Percentiles rank a stretch among this genome's conserved stretches.
These are phyloP conservation scores for Termitomyces titanicus DNA, from an alignment of 768 basidiomycete species.

Conservation along the genomic window DNA sequence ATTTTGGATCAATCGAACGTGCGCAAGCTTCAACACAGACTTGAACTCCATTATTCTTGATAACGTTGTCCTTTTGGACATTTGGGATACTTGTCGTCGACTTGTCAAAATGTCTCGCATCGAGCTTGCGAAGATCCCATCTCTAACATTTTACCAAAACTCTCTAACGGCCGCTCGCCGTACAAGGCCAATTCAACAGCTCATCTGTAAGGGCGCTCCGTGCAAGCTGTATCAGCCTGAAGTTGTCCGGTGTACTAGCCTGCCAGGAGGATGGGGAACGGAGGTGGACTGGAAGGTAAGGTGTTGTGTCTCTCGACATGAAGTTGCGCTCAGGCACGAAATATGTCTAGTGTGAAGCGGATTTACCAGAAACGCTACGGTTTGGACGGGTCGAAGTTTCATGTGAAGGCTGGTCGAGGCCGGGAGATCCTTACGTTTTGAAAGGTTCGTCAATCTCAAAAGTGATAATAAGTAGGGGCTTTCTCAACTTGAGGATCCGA, in stretches of 20 bases:
- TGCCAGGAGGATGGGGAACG: slow-evolving; percentile 65
- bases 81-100: not conserved
- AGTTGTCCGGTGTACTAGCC: slow-evolving; percentile 78
- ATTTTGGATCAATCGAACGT: not conserved
- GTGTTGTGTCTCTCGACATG: not conserved
- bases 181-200: slow-evolving; percentile 68
- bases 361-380: slow-evolving; percentile 77
- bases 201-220: slow-evolving; percentile 75
- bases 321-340: not conserved
- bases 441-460: slow-evolving; percentile 52
- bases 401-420: slow-evolving; percentile 86
- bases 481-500: not conserved
- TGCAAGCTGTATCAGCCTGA: slow-evolving; percentile 80
- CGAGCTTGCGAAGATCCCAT: slow-evolving; percentile 65
- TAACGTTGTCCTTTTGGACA: not conserved
- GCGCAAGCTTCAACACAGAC: not conserved
- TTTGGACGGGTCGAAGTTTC: slow-evolving; percentile 84
- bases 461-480: not conserved
- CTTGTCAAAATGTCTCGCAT: slow-evolving; percentile 57
- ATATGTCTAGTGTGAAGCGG: slow-evolving; percentile 72
- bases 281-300: slow-evolving; percentile 91
- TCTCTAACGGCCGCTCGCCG: slow-evolving; percentile 63
- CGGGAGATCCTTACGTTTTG: slow-evolving; percentile 81
- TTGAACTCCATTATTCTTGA: not conserved
- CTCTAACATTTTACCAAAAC: slow-evolving; percentile 78